Evolutionary conservation across 75 land plant genomes (phyloP), one percentile per base, ranked within the genome.

Genomic region (Cunninghamia lanceolata): DNA sequence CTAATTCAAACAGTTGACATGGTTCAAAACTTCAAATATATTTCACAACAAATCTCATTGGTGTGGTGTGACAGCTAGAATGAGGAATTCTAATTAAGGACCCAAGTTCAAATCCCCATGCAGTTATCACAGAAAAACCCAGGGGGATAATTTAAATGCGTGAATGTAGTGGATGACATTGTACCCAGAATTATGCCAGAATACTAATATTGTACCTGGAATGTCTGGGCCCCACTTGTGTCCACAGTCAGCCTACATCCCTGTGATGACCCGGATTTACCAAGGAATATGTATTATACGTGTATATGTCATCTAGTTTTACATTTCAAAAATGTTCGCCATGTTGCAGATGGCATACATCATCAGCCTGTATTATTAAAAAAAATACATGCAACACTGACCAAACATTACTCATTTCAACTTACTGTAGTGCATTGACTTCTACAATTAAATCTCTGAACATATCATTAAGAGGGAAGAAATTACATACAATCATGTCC

Each of bases 401-500:
- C 34, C 50, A 80, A 80, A 80, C 82, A 42, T 28, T 42, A 45
- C 34, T 63, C n/a, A 25, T 63, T 25, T 63, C 68, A 63, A 21
- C 68, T 63, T 63, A 63, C 68, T 28, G 63, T 4, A 56, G 25
- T 56, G 63, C 63, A 56, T 15, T 36, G 17, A 74, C 77, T 74
- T 74, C 14, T 63, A 63, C 38, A 73, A 34, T 73, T 30, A 73
- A 73, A 73, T 36, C 16, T 13, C 34, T 73, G 36, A 73, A 73
- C 34, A 32, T 34, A 7, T 73, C 34, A 73, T 14, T 30, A 9
- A 34, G 75, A 66, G 79, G 36, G 32, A 25, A 76, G 13, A 73
- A 40, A 32, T 21, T 71, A 88, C 94, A 94, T 93, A 98, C 99
- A 75, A 96, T 90, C 96, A 98, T 90, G 75, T 95, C 97, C 45